A percentile compares a stretch with the other conserved stretches of the same genome.
Evolutionary conservation across 2,329 filamentous ascomycete species (phyloP).

Genomic region (Trichoderma oligosporum): DNA sequence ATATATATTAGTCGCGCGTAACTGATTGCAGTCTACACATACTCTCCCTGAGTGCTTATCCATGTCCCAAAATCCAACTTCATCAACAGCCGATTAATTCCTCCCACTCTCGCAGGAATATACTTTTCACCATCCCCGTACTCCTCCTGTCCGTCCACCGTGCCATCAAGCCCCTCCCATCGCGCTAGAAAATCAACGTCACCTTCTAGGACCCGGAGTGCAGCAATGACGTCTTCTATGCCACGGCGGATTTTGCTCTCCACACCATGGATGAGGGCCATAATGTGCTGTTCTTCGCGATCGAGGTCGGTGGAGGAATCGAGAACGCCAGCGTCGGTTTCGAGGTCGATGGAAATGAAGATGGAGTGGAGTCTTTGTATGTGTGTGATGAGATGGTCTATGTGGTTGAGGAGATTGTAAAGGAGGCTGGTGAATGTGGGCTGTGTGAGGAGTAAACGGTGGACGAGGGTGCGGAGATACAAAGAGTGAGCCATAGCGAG

Average conservation of each 20-base stretch:
- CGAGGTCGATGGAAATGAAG: constrained; percentile 74
- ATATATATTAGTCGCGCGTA: too few relatives aligned
- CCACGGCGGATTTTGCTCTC: constrained; percentile 62
- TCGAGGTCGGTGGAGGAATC: constrained; percentile 69
- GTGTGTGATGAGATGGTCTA: constrained; percentile 78
- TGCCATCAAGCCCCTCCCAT: constrained; percentile 35
- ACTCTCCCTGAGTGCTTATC: constrained; percentile 40
- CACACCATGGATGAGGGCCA: constrained; percentile 59
- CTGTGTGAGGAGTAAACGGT: constrained; percentile 64
- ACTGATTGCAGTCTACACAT: too few relatives aligned
- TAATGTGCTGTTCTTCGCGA: constrained; percentile 67
- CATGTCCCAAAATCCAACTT: constrained; percentile 73
- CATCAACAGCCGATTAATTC: constrained; percentile 83
- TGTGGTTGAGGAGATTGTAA: constrained; percentile 63
- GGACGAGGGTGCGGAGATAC: constrained; percentile 67
- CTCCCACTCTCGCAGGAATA: constrained; percentile 68
- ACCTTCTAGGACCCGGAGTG: constrained; percentile 45
- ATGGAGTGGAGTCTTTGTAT: constrained; percentile 71
- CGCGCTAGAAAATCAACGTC: constrained; percentile 44
- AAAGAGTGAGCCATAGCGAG: constrained; percentile 73
- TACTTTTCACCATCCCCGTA: constrained; percentile 42
- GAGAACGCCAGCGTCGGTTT: constrained; percentile 76
- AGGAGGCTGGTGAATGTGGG: constrained; percentile 60
- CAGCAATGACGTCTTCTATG: constrained; percentile 63
- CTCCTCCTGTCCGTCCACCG: constrained; percentile 9